Percentiles rank a stretch among this genome's conserved stretches.
phyloP scores from a whole-genome alignment of 495 filamentous ascomycete genomes.

The Physcia stellaris region DNA sequence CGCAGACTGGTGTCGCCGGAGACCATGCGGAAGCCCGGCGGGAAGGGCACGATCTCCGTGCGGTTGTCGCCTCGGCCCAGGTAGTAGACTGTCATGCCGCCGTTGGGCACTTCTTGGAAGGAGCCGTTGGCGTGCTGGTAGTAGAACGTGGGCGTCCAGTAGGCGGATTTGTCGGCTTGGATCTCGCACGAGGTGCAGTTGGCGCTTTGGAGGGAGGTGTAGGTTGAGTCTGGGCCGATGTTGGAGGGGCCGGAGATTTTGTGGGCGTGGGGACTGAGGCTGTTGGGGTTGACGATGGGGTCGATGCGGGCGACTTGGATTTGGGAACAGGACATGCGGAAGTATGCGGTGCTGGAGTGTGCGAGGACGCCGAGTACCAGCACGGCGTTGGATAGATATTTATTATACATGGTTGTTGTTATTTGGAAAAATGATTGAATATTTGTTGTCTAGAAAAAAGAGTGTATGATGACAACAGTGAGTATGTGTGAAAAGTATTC shows the following conservation, averaged over 20 bases:
- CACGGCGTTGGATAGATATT: not conserved
- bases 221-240: conserved; percentile 32
- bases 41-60: conserved; percentile 26
- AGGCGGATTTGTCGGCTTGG: conserved; percentile 50
- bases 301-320: conserved; percentile 26
- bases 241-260: conserved; percentile 18
- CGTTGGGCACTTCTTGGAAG: conserved; percentile 27
- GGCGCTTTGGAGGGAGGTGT: conserved; percentile 34
- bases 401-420: not conserved
- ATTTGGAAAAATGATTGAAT: too few species aligned
- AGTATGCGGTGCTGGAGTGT: conserved; percentile 17
- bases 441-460: too few species aligned
- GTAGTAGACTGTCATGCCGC: conserved; percentile 29
- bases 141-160: conserved; percentile 55
- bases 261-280: conserved; percentile 19
- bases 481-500: too few species aligned
- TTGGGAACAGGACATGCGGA: conserved; percentile 21
- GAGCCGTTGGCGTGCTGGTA: conserved; percentile 39
- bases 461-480: too few species aligned
- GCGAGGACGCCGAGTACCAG: conserved; percentile 1
- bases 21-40: conserved; percentile 30
- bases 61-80: conserved; percentile 26
- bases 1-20: conserved; percentile 25
- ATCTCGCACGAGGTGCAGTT: conserved; percentile 53
- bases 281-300: conserved; percentile 19